These are phyloP conservation scores for Cucumis cinereus DNA, from an alignment of 306 rosid genomes.

Conservation along the genomic window DNA sequence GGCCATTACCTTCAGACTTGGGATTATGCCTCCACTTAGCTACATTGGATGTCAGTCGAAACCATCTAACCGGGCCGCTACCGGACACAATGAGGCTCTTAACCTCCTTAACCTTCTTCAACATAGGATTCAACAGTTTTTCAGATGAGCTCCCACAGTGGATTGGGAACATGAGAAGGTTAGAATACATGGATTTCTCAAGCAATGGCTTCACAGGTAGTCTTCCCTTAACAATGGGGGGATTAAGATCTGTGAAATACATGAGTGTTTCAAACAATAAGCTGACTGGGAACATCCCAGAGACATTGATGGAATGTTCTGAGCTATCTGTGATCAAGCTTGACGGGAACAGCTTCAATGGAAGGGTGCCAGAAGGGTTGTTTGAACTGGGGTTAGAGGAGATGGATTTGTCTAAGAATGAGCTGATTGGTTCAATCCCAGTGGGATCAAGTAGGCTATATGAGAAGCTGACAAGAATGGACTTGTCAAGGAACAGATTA, in stretches of 20 bases:
- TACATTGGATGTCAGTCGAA: constrained; percentile 45
- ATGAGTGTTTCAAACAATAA: constrained; percentile 47
- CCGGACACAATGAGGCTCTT: constrained; percentile 39
- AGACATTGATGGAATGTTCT: constrained; percentile 35
- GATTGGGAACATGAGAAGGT: constrained; percentile 50
- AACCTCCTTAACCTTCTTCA: constrained; percentile 29
- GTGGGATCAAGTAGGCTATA: constrained; percentile 42
- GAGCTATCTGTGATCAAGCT: constrained; percentile 34
- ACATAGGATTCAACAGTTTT: constrained; percentile 35
- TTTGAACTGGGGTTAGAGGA: constrained; percentile 63
- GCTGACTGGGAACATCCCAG: constrained; percentile 52
- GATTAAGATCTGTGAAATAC: constrained; percentile 31
- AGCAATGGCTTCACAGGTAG: constrained; percentile 45
- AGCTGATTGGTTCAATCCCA: constrained; percentile 49
- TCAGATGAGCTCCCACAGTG: constrained; percentile 44
- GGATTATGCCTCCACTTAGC: constrained; percentile 58
- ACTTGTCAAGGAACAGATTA: constrained; percentile 55
- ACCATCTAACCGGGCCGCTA: constrained; percentile 37
- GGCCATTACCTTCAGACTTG: constrained; percentile 49
- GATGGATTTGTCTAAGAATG: constrained; percentile 53
- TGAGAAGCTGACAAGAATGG: constrained; percentile 40
- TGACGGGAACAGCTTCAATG: constrained; percentile 44
- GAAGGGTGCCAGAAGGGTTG: constrained; percentile 62
- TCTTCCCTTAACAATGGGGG: constrained; percentile 43
- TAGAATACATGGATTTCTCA: constrained; percentile 52